Evolutionary conservation across 177 flowering plant species (phyloP).

Genomic region (Vitis hybrid): DNA sequence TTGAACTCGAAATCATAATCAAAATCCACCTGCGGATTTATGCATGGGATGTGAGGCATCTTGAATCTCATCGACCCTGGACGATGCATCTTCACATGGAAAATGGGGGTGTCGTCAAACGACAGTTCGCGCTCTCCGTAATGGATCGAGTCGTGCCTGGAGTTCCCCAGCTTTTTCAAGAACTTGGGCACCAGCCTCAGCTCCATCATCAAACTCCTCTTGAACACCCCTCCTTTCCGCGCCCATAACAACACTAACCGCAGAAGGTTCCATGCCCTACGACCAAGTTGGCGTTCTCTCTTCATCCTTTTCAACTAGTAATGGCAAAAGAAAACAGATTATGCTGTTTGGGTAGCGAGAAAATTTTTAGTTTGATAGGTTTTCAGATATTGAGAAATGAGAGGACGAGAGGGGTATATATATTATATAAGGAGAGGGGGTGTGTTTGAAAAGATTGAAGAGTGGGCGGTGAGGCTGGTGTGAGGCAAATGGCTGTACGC

Average conservation of each 20-base stretch:
- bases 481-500: conserved; percentile 15
- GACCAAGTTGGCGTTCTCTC: conserved; percentile 18
- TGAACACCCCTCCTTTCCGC: conserved; percentile 56
- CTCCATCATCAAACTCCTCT: conserved; percentile 41
- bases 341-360: too few species aligned
- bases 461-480: not conserved
- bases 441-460: not conserved
- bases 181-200: conserved; percentile 42
- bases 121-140: conserved; percentile 69
- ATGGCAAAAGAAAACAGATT: not conserved
- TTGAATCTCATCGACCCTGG: conserved; percentile 54
- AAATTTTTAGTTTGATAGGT: too few species aligned
- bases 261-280: conserved; percentile 57
- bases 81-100: conserved; percentile 55
- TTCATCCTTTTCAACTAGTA: conserved; percentile 18
- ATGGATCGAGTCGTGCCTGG: conserved; percentile 14
- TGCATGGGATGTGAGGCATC: conserved; percentile 58
- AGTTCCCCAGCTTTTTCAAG: conserved; percentile 33
- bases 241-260: conserved; percentile 61
- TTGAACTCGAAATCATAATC: conserved; percentile 41
- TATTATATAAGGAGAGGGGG: conserved; percentile 3
- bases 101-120: conserved; percentile 65
- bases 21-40: conserved; percentile 54
- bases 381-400: not conserved
- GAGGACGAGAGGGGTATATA: conserved; percentile 10